phyloP scores from a whole-genome alignment of 257 asterid genomes.

The Rhazya stricta region DNA sequence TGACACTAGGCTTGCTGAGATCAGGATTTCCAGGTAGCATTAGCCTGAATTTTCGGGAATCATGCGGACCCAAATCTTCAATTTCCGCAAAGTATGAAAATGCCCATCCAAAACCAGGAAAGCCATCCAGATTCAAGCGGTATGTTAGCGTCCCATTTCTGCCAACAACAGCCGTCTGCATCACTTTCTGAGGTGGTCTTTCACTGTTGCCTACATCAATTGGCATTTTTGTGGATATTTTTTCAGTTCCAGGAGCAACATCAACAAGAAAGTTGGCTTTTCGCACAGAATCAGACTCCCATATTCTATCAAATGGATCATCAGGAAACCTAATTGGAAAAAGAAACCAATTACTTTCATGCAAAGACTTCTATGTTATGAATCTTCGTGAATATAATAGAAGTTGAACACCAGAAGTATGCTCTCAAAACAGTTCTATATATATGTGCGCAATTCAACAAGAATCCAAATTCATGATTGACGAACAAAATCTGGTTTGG shows the following conservation, averaged over 20 bases:
- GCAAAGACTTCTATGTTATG: not conserved
- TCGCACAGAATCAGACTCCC: conserved; percentile 77
- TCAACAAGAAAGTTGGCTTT: conserved; percentile 94
- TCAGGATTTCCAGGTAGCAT: conserved; percentile 67
- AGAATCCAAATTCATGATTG: not conserved
- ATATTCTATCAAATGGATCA: conserved; percentile 90
- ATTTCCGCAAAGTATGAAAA: conserved; percentile 86
- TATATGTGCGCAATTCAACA: not conserved
- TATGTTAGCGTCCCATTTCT: conserved; percentile 82
- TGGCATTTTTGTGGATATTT: conserved; percentile 61
- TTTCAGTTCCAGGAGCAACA: conserved; percentile 90
- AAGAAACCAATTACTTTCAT: conserved; percentile 1
- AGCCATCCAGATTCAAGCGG: conserved; percentile 91
- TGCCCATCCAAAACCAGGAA: conserved; percentile 95
- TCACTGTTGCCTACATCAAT: conserved; percentile 59
- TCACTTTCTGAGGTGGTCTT: conserved; percentile 82
- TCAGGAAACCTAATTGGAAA: conserved; percentile 68
- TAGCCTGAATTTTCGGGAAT: conserved; percentile 69
- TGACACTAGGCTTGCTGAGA: conserved; percentile 68
- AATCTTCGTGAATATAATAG: not conserved
- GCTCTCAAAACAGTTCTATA: not conserved
- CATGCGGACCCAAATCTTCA: conserved; percentile 61
- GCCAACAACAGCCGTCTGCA: conserved; percentile 99
- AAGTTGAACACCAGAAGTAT: not conserved
- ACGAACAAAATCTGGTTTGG: not conserved